These are phyloP conservation scores for Lentinus polychrous DNA, from an alignment of 1,284 basidiomycete species.

Conservation along the genomic window DNA sequence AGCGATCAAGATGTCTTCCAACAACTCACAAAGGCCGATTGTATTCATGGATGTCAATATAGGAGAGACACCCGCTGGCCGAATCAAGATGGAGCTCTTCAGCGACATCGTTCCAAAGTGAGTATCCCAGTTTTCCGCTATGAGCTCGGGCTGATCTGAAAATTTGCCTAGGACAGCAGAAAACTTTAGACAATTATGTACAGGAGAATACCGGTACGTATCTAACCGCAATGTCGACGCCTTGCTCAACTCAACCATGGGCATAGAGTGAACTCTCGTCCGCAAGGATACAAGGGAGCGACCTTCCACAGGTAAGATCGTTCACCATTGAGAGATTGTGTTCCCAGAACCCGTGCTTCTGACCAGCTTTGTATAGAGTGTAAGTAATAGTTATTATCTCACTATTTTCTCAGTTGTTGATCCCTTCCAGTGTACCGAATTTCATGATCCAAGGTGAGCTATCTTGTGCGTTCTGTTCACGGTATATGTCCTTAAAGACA, in stretches of 20 bases:
- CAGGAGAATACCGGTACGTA: conserved; percentile 82
- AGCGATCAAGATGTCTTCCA: conserved; percentile 1
- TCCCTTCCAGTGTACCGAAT: conserved; percentile 52
- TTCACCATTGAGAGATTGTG: not conserved
- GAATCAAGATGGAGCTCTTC: conserved; percentile 95
- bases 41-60: conserved; percentile 98
- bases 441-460: conserved; percentile 79
- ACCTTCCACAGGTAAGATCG: conserved; percentile 83
- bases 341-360: conserved; percentile 12
- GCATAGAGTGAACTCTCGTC: conserved; percentile 72
- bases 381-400: conserved; percentile 32
- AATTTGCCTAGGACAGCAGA: conserved; percentile 72
- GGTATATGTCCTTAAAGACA: no score
- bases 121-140: conserved; percentile 25
- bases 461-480: not conserved
- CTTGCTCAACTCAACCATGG: not conserved
- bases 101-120: conserved; percentile 86
- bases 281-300: conserved; percentile 84
- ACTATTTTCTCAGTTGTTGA: conserved; percentile 7
- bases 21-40: conserved; percentile 48
- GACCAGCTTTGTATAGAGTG: conserved; percentile 48
- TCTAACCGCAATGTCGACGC: not conserved
- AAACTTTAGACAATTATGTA: conserved; percentile 96
- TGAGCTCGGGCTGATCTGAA: no score
- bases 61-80: conserved; percentile 89